phyloP scores from a whole-genome alignment of 176 grass and related monocot species.

The Avena atlantica region DNA sequence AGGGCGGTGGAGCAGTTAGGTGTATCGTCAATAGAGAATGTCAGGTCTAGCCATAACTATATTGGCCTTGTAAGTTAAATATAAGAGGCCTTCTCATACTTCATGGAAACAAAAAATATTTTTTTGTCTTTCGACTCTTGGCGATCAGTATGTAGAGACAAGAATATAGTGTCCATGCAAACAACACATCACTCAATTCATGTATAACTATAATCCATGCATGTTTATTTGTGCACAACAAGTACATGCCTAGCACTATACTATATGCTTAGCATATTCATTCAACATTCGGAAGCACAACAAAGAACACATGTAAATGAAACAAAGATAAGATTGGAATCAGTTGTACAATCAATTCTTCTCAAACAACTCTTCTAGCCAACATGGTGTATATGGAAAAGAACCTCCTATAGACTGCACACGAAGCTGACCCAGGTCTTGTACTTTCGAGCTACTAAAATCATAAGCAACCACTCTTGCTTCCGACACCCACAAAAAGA shows the following conservation, averaged over 20 bases:
- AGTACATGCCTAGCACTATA: background rate
- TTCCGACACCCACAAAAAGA: background rate
- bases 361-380: background rate
- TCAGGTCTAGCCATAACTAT: constrained; percentile 10
- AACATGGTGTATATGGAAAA: constrained; percentile 16
- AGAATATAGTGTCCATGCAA: too few species aligned
- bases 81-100: constrained; percentile 17
- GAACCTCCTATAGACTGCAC: background rate
- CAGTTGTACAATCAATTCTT: background rate
- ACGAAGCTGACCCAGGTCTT: background rate
- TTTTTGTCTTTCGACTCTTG: background rate
- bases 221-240: background rate
- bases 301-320: background rate
- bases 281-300: background rate
- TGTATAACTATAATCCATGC: background rate
- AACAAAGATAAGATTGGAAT: background rate
- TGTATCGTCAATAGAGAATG: background rate
- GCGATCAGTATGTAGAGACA: background rate
- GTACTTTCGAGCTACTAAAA: background rate
- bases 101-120: background rate
- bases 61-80: constrained; percentile 42
- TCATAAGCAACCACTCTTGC: background rate
- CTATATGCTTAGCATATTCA: background rate
- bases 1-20: constrained; percentile 25
- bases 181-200: background rate